phyloP scores from a whole-genome alignment of 2,329 filamentous ascomycete species.

The Acrocalymma vagum region DNA sequence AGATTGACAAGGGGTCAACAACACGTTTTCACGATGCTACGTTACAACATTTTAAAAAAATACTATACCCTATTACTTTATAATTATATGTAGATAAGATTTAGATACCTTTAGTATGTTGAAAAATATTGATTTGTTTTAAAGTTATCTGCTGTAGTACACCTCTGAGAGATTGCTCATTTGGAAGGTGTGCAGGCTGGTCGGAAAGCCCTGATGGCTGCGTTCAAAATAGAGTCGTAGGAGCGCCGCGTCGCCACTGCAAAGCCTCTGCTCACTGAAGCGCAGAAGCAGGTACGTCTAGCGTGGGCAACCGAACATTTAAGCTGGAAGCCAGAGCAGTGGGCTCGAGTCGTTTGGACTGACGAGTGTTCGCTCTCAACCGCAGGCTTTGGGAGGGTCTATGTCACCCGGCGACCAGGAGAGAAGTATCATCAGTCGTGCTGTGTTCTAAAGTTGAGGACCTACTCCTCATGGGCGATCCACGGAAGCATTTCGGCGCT shows the following conservation, averaged over 20 bases:
- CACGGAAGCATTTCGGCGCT: conserved; percentile 18
- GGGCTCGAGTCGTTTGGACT: conserved; percentile 17
- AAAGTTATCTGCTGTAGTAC: too few species aligned
- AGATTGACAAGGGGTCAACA: too few species aligned
- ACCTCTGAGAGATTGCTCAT: conserved; percentile 10
- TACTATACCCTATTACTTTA: too few species aligned
- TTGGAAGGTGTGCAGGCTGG: conserved; percentile 18
- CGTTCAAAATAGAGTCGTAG: conserved; percentile 16
- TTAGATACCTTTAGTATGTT: too few species aligned
- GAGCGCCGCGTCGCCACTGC: conserved; percentile 12
- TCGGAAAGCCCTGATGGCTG: conserved; percentile 12
- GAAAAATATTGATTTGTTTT: too few species aligned
- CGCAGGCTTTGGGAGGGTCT: conserved; percentile 12
- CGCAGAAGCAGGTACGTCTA: conserved; percentile 12
- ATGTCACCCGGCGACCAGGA: conserved; percentile 16
- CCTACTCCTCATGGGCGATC: conserved; percentile 19
- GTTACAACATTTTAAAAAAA: too few species aligned
- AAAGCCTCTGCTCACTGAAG: conserved; percentile 19
- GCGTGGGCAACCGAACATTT: conserved; percentile 15
- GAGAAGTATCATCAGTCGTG: too few species aligned
- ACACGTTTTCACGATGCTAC: too few species aligned
- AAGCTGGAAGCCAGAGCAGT: conserved; percentile 12
- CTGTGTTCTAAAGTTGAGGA: conserved; percentile 19
- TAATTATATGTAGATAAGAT: too few species aligned
- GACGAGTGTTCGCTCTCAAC: conserved; percentile 17